These are phyloP conservation scores for Kluyveromyces siamensis DNA, from an alignment of 805 yeast species.

Conservation along the genomic window DNA sequence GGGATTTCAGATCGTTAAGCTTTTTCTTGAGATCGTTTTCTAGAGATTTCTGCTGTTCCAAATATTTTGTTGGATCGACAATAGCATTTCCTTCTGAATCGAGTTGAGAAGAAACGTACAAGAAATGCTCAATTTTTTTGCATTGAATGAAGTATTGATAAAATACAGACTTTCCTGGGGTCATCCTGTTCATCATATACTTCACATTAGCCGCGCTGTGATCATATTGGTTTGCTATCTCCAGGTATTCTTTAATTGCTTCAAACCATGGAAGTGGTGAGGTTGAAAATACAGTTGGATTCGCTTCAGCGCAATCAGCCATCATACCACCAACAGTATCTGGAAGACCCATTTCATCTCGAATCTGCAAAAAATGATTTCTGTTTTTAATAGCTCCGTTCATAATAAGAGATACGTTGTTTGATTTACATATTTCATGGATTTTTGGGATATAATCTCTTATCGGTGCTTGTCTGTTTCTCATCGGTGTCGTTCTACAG, in stretches of 20 bases:
- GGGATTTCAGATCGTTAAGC: slow-evolving; percentile 10
- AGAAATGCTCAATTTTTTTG: slow-evolving; percentile 46
- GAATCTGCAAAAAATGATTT: slow-evolving; percentile 44
- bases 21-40: slow-evolving; percentile 11
- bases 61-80: slow-evolving; percentile 15
- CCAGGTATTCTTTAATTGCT: slow-evolving; percentile 46
- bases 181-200: slow-evolving; percentile 66
- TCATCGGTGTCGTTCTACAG: slow-evolving; percentile 83
- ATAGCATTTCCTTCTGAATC: slow-evolving; percentile 12
- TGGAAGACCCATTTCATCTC: slow-evolving; percentile 36
- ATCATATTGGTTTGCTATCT: slow-evolving; percentile 44
- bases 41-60: slow-evolving; percentile 11
- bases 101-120: slow-evolving; percentile 13
- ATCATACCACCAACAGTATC: slow-evolving; percentile 83
- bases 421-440: slow-evolving; percentile 47
- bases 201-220: slow-evolving; percentile 70
- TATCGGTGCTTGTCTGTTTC: slow-evolving; percentile 76
- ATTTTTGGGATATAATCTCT: slow-evolving; percentile 60
- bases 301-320: slow-evolving; percentile 82
- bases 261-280: slow-evolving; percentile 43
- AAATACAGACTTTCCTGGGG: slow-evolving; percentile 63
- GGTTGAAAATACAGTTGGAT: slow-evolving; percentile 65
- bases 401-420: slow-evolving; percentile 63
- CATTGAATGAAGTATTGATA: slow-evolving; percentile 49
- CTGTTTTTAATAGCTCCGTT: slow-evolving; percentile 67